Evolutionary conservation across 768 basidiomycete species (phyloP), one percentile per base, ranked within the genome.

Genomic region (Collybia nuda): DNA sequence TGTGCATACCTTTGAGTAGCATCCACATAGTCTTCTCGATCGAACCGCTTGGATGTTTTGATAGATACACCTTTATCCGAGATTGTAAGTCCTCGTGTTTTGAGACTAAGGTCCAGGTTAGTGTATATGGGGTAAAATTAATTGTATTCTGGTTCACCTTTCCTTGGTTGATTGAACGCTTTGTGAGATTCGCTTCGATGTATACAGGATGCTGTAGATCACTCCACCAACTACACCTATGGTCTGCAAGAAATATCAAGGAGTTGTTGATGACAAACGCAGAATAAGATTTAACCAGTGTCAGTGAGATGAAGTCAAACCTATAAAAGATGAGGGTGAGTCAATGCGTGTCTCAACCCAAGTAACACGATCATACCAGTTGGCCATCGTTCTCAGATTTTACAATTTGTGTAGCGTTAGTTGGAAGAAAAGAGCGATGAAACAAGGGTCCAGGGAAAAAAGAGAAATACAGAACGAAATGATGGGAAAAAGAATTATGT

Each of bases 21-120:
- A 58, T 88, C 86, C 2, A 89, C 69, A 52, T 89, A 89, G 37
- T 79, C 75, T 47, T 85, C 80, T 36, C 83, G 72, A 52, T 81
- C 80, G 54, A 85, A 76, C 5, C 76, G 74, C 51, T 74, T 78
- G 18, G 73, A 63, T 1, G 86, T 89, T 67, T 86, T 87, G 38
- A 90, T 71, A 0, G 84, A 78, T 11, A 89, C 72, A 3, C 88
- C 88, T 3, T 70, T 68, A n/a, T 72, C 64, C 0, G 85, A 82
- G 40, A 89, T 65, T 24, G 80, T 66, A 43, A 82, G 67, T 6
- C 87, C 87, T 53, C 71, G 74, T 8, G 68, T 67, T 63, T 84
- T 81, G 42, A 89, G 67, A 40, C 84, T 86, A 19, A 14, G 23
- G 26, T 18, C 5, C 47, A 37, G n/a, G 28, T 47, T 19, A 15